These are phyloP conservation scores for Lactifluus echinatus DNA, from an alignment of 768 basidiomycete genomes.

Conservation along the genomic window DNA sequence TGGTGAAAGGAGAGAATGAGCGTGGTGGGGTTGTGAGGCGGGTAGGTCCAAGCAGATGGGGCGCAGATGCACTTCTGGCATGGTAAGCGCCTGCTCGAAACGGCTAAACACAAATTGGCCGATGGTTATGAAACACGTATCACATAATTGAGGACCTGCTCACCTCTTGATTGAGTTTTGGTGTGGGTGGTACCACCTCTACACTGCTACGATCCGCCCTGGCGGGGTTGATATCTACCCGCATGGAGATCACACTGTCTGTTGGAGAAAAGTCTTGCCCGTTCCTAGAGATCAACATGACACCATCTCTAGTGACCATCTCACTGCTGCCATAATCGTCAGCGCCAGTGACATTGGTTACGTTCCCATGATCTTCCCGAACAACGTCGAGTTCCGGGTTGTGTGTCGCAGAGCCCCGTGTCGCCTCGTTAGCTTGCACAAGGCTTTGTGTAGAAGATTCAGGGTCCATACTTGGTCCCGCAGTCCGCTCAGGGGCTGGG, in stretches of 20 bases:
- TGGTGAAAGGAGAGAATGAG: background rate
- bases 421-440: background rate
- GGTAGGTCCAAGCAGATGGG: background rate
- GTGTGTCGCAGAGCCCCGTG: background rate
- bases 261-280: conserved; percentile 1
- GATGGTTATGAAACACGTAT: background rate
- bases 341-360: background rate
- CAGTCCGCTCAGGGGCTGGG: background rate
- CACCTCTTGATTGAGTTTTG: background rate
- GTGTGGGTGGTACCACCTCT: conserved; percentile 16
- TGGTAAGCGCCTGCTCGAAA: background rate
- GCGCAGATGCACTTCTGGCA: conserved; percentile 9
- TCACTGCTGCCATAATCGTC: background rate
- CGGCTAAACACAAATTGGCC: background rate
- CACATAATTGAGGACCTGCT: background rate
- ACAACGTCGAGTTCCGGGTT: background rate
- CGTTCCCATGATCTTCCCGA: background rate
- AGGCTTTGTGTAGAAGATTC: background rate
- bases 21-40: background rate
- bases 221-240: background rate
- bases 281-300: conserved; percentile 12
- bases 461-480: background rate
- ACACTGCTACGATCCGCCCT: conserved; percentile 4
- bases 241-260: background rate
- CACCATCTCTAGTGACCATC: background rate